Evolutionary conservation across 768 basidiomycete species (phyloP), one percentile per base, ranked within the genome.

Genomic region (Dictyophora rubrovolvata): DNA sequence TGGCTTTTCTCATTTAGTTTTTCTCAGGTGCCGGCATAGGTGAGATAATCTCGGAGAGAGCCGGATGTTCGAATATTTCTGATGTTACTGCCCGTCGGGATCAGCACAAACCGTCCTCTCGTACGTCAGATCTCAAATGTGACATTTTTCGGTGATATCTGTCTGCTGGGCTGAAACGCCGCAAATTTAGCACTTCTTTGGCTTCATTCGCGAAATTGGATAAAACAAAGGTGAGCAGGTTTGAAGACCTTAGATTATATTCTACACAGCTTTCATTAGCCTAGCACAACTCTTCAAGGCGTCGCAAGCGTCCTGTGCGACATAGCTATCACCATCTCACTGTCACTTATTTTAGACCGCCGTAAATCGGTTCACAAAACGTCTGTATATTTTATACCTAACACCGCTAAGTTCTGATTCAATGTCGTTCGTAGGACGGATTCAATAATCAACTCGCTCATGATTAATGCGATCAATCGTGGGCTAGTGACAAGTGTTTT

Each of bases 381-480:
- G 42, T 42, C n/a, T 2, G 42, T 42, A 12, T 12, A 12, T 2
- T 42, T 42, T 12, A 14, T n/a, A n/a, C 42, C 11, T 9, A 42
- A 4, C 14, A n/a, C 4, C 14, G 11, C 12, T 14, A 14, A 42
- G 18, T 5, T 37, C 9, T 42, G 1, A 33, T 35, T 11, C 3
- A 51, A 14, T 51, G 21, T 8, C 34, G 5, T 42, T 20, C 3
- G 33, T 11, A 22, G 28, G 17, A 55, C 54, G 22, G 22, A 55
- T 20, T 35, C 54, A 18, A 3, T 55, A 18, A 46, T 55, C 5
- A 55, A 55, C 7, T 34, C 35, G 35, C 54, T 55, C 17, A 55
- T 55, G 11, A 55, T 55, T 18, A 37, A 36, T 46, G 54, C 54
- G 34, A 42, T 55, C 14, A 33, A 55, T 55, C 54, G 54, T 12